Conservation (phyloP, 441 rosid species). For the Adansonia grandidieri region DNA sequence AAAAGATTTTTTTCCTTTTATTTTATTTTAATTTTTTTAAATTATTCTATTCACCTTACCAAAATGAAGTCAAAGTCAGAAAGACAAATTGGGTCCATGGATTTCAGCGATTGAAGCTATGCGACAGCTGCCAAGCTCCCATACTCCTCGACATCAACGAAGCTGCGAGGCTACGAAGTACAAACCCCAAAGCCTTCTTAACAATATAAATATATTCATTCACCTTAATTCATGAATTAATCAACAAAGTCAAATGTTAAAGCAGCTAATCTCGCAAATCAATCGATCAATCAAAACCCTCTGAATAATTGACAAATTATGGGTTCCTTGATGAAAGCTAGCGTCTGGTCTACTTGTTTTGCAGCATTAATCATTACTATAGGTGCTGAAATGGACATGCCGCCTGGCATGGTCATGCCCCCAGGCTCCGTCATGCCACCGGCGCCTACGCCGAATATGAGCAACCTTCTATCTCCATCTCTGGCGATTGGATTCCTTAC, state of each 20-base stretch:
- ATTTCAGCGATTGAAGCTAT: not conserved
- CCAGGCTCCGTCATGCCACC: not conserved
- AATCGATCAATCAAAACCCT: not conserved
- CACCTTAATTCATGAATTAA: not conserved
- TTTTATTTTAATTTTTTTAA: too few species aligned
- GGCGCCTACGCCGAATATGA: not conserved
- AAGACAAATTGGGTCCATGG: not conserved
- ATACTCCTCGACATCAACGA: not conserved
- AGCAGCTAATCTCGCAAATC: too few species aligned
- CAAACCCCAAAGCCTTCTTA: not conserved
- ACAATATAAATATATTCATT: constrained; percentile 5
- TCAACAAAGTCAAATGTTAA: not conserved
- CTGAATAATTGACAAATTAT: not conserved
- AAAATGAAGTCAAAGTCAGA: not conserved
- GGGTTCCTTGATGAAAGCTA: constrained; percentile 12
- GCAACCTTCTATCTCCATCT: constrained; percentile 1
- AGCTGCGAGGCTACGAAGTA: not conserved
- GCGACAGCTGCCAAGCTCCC: not conserved
- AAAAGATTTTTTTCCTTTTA: too few species aligned
- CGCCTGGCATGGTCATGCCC: constrained; percentile 15
- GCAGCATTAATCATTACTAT: not conserved
- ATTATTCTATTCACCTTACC: too few species aligned
- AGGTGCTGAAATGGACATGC: not conserved
- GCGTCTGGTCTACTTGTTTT: not conserved
- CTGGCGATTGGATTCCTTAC: not conserved